Evolutionary conservation across 2,329 filamentous ascomycete genomes (phyloP), one percentile per base, ranked within the genome.

Genomic region (Diaporthe longicolla): DNA sequence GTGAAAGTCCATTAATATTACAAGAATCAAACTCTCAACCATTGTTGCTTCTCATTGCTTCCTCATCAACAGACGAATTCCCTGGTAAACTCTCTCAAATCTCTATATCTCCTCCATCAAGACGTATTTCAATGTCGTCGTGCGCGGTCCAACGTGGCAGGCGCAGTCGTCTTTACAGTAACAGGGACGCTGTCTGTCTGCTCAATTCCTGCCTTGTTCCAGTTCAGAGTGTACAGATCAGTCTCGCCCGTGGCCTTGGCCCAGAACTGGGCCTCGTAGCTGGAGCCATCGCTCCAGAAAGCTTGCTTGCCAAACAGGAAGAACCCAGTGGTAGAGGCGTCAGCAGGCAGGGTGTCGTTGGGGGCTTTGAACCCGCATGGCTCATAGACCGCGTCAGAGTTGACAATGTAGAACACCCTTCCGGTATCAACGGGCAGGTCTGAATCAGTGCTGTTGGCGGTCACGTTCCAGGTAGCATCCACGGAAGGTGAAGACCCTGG

Each of bases 221-320:
- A 74, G 4, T 72, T 72, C 19, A 74, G 29, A 9, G 52, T 74
- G 26, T 68, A 74, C 9, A 72, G 8, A 10, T 65, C 54, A 11
- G 59, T 50, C 19, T 57, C 66, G 15, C 35, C 54, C 9, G 73
- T 74, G 15, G 48, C 35, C 52, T 72, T 17, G n/a, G 73, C 73
- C 73, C 73, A 74, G 61, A 74, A 74, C 37, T 74, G 70, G 9
- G 73, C 71, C 32, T 68, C n/a, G n/a, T 72, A 74, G 26, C 9
- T 26, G 17, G 21, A 52, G 7, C 70, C 73, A 19, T 52, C 66
- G 21, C 55, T 52, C 70, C 70, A 74, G 32, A 74, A 65, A 4
- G 58, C 72, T 29, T 57, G 70, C 72, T 66, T 52, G 11, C 66
- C 43, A 40, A 69, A 63, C n/a, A 68, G 48, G 63, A 68, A 68